A percentile compares a stretch with the other conserved stretches of the same genome.
Evolutionary conservation across 176 grass and related monocot genomes (phyloP).

Genomic region (Triticum aestivum): DNA sequence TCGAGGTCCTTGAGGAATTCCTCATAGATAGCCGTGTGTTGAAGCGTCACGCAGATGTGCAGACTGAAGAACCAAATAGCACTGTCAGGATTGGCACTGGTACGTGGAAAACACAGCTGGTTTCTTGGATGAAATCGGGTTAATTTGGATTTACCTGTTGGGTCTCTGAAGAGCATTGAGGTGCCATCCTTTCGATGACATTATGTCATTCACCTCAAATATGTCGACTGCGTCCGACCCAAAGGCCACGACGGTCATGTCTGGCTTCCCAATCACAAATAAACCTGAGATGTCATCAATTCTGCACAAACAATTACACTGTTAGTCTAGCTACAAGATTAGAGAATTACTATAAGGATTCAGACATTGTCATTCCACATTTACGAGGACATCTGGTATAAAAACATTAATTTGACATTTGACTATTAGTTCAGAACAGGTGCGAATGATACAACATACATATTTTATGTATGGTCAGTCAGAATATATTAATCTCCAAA

Average conservation of each 20-base stretch:
- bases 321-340: neutral
- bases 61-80: constrained; percentile 47
- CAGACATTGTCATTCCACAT: neutral
- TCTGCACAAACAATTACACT: constrained; percentile 36
- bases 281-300: constrained; percentile 78
- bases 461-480: neutral
- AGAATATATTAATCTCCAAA: neutral
- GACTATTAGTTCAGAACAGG: neutral
- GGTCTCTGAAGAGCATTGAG: constrained; percentile 85
- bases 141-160: constrained; percentile 39
- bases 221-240: constrained; percentile 70
- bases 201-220: constrained; percentile 98
- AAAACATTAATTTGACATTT: constrained; percentile 16
- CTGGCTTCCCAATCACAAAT: constrained; percentile 85
- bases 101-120: neutral
- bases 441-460: neutral
- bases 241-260: constrained; percentile 89
- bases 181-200: constrained; percentile 96
- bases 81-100: neutral
- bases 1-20: constrained; percentile 76
- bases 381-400: neutral
- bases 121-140: neutral
- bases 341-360: neutral
- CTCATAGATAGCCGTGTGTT: constrained; percentile 49
- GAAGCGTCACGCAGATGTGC: constrained; percentile 95